These are phyloP conservation scores for Pseudopediastrum boryanum DNA, from an alignment of 139 green algal species.

Conservation along the genomic window DNA sequence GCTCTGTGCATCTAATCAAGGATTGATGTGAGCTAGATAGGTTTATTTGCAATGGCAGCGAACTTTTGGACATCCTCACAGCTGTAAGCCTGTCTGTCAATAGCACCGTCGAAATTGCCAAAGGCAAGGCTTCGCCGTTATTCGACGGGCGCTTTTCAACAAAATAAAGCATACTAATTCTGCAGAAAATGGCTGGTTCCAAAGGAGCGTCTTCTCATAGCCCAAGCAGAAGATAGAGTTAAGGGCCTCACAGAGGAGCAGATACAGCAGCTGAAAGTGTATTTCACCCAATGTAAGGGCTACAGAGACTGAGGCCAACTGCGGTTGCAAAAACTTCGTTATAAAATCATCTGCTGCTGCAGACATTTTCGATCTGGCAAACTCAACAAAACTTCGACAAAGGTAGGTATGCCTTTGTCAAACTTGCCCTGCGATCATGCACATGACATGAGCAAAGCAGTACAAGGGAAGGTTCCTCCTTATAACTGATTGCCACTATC, in stretches of 20 bases:
- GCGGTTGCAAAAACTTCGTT: neutral
- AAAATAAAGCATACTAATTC: neutral
- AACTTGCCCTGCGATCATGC: too few species aligned
- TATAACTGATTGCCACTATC: too few species aligned
- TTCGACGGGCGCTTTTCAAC: too few species aligned
- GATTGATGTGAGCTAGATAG: too few species aligned
- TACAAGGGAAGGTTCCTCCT: too few species aligned
- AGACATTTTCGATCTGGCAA: constrained; percentile 64
- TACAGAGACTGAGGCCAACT: neutral
- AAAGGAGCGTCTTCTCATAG: constrained; percentile 41
- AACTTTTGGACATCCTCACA: constrained; percentile 42
- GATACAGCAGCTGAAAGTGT: constrained; percentile 60
- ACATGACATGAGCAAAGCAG: too few species aligned
- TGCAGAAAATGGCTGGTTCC: constrained; percentile 54
- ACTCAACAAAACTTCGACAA: constrained; percentile 48
- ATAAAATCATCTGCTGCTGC: neutral
- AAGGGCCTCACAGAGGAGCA: constrained; percentile 55
- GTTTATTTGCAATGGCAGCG: constrained; percentile 24
- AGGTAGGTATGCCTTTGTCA: too few species aligned
- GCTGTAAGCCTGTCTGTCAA: neutral
- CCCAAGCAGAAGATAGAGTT: constrained; percentile 47
- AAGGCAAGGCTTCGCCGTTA: too few species aligned
- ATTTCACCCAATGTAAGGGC: constrained; percentile 56
- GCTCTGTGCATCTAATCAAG: too few species aligned
- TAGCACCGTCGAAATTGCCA: neutral